A percentile compares a stretch with the other conserved stretches of the same genome.
Evolutionary conservation across 257 asterid genomes (phyloP).

Genomic region (Perilla frutescens): DNA sequence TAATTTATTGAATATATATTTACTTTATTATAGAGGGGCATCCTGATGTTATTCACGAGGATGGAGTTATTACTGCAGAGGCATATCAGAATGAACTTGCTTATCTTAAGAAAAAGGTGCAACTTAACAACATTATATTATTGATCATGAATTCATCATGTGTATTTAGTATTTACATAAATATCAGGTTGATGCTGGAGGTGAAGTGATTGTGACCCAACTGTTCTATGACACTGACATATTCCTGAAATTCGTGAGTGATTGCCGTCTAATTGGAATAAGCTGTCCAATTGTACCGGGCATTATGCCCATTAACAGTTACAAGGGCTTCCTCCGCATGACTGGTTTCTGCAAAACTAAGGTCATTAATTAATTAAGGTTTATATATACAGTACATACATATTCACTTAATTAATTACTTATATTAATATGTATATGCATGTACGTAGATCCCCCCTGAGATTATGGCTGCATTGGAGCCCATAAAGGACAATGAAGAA

Average conservation of each 20-base stretch:
- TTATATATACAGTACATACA: too few species aligned
- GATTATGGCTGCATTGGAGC: slow-evolving; percentile 88
- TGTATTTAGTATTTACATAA: too few species aligned
- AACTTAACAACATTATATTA: not conserved
- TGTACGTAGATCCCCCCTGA: slow-evolving; percentile 72
- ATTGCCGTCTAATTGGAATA: slow-evolving; percentile 91
- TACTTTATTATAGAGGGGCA: slow-evolving; percentile 83
- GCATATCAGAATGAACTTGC: slow-evolving; percentile 77
- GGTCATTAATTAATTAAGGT: slow-evolving; percentile 39
- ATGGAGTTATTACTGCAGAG: slow-evolving; percentile 67
- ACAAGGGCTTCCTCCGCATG: slow-evolving; percentile 96
- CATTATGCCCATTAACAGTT: slow-evolving; percentile 94
- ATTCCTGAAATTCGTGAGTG: slow-evolving; percentile 88
- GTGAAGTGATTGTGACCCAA: slow-evolving; percentile 83
- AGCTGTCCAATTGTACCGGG: slow-evolving; percentile 93
- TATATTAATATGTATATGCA: too few species aligned
- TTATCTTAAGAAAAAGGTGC: slow-evolving; percentile 75
- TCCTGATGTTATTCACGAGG: slow-evolving; percentile 82
- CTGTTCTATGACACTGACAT: slow-evolving; percentile 93
- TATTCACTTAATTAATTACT: too few species aligned
- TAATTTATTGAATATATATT: not conserved
- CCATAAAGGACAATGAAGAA: slow-evolving; percentile 97
- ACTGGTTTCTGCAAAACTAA: slow-evolving; percentile 96
- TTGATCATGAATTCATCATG: too few species aligned
- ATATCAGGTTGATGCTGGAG: slow-evolving; percentile 92